A percentile compares a stretch with the other conserved stretches of the same genome.
Conservation (phyloP, 768 basidiomycete species). For the button mushroom (Agaricus bisporus) region DNA sequence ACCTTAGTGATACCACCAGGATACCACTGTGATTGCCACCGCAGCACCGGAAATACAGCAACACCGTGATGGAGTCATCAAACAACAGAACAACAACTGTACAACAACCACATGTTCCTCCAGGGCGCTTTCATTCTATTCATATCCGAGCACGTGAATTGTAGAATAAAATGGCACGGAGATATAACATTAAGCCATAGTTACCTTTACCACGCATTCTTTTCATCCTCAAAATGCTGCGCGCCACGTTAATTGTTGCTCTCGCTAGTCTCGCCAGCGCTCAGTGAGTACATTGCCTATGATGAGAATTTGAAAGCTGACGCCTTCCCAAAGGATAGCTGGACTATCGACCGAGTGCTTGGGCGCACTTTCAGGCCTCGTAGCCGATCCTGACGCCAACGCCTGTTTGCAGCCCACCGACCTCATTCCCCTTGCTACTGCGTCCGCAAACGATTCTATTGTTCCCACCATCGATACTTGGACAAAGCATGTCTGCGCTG, state of each 20-base stretch:
- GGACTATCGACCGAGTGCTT: constrained; percentile 46
- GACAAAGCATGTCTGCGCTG: constrained; percentile 49
- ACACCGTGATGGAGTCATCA: too few species aligned
- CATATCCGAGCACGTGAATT: neutral
- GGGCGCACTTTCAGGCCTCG: constrained; percentile 37
- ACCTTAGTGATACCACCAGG: too few species aligned
- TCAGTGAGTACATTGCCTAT: constrained; percentile 27
- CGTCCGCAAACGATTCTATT: constrained; percentile 28
- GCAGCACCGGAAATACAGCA: too few species aligned
- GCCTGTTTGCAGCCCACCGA: constrained; percentile 44
- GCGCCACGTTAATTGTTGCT: constrained; percentile 21
- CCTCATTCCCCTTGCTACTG: constrained; percentile 33
- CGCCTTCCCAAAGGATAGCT: constrained; percentile 11
- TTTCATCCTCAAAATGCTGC: constrained; percentile 16
- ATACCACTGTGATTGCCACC: too few species aligned
- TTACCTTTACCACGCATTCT: neutral
- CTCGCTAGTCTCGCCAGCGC: constrained; percentile 24
- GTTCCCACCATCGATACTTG: constrained; percentile 48
- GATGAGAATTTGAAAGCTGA: neutral
- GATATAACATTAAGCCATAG: neutral
- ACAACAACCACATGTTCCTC: too few species aligned
- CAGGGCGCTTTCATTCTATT: too few species aligned
- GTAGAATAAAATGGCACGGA: neutral
- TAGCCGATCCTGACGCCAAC: constrained; percentile 33
- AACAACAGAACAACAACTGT: too few species aligned